Evolutionary conservation across 106 monocot species (phyloP), one percentile per base, ranked within the genome.

Genomic region (Chionographis japonica): DNA sequence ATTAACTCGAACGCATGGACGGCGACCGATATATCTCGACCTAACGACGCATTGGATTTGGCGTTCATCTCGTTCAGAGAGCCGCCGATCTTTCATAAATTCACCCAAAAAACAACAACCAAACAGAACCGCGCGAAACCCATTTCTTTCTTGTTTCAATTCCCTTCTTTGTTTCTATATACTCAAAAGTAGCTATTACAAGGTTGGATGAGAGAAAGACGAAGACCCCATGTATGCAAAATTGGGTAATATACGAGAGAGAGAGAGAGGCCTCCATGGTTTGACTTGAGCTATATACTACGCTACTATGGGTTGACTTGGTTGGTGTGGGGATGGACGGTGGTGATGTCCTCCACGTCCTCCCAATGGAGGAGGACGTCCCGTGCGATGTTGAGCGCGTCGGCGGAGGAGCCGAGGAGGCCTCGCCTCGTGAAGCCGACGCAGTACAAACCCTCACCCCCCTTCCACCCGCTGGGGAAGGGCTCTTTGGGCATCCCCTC

Each of bases 381-480:
- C 15, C 53, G 62, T 37, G 97, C 90, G 11, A 92, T 79, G 73
- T 85, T 92, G 58, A 62, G 58, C 14, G 92, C 92, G 72, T 92
- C 97, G 12, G 72, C 76, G 51, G 80, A 79, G 2, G 97, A 77
- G 56, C 97, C 97, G 15, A 90, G 87, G 12, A 98, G 80, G 13
- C 92, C 97, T 37, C 87, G 71, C 66, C 65, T 73, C 0, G 92
- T 92, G 82, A 98, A 98, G n/a, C 97, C 97, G 4, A 92, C 90
- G 63, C 85, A 78, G 76, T 90, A 98, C 36, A 98, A 74, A 0
- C 97, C 92, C 9, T 80, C 78, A 53, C 75, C 78, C 11, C 97
- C 97, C 69, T 77, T 98, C 92, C 92, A 98, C 0, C 97, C 85
- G 20, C 83, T 64, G 2, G 92, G 92, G 46, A 93, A 98, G 35